These are phyloP conservation scores for Fusarium staphyleae DNA, from an alignment of 2,329 filamentous ascomycete species.

Conservation along the genomic window DNA sequence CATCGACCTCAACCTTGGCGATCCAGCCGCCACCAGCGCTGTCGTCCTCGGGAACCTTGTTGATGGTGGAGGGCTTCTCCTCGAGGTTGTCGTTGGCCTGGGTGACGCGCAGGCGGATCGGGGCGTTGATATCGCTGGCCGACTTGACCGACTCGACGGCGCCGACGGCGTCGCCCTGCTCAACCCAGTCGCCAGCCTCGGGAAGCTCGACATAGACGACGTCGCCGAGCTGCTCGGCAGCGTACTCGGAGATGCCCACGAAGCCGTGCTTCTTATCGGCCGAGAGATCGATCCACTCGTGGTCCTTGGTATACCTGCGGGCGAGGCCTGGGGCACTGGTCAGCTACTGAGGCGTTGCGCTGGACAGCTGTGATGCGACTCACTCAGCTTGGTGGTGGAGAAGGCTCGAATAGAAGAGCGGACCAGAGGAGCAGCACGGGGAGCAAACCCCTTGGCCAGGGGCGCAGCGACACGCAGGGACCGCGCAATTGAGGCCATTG, in stretches of 20 bases:
- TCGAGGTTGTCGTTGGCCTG: constrained; percentile 78
- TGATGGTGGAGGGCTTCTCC: constrained; percentile 86
- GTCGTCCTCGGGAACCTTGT: constrained; percentile 84
- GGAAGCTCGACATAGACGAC: constrained; percentile 98
- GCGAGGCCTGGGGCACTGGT: constrained; percentile 56
- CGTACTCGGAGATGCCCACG: constrained; percentile 88
- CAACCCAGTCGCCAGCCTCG: constrained; percentile 68
- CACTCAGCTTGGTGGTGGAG: constrained; percentile 51
- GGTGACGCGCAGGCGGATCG: constrained; percentile 78
- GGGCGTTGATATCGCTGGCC: constrained; percentile 95
- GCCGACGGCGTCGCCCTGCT: constrained; percentile 83
- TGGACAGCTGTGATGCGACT: constrained; percentile 7
- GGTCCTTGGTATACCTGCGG: constrained; percentile 94
- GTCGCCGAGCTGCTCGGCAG: constrained; percentile 90
- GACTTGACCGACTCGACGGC: constrained; percentile 98
- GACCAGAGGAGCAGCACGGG: constrained; percentile 49
- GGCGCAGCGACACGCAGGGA: constrained; percentile 60
- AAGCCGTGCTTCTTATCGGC: constrained; percentile 82
- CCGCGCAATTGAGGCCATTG: constrained; percentile 69
- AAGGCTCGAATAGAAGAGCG: constrained; percentile 53
- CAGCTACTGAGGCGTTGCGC: neutral
- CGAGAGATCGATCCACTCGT: constrained; percentile 96
- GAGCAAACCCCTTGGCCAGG: constrained; percentile 50
- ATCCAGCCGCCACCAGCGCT: constrained; percentile 86
- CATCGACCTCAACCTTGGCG: constrained; percentile 80